These are phyloP conservation scores for Cutaneotrichosporon spelunceum DNA, from an alignment of 1,284 basidiomycete species.

Conservation along the genomic window DNA sequence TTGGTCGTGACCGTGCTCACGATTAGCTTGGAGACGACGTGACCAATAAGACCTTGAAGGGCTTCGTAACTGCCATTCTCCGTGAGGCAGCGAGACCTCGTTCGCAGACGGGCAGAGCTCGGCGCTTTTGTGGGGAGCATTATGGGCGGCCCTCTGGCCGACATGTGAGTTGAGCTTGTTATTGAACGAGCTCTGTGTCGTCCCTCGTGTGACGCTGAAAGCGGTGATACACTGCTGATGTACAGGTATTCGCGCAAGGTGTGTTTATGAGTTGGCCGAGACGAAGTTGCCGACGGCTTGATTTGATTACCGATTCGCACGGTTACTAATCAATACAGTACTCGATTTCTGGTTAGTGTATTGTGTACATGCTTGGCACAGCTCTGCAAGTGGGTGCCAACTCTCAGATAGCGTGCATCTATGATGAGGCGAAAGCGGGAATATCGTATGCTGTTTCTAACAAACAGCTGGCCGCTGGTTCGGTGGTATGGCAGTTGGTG, in stretches of 20 bases:
- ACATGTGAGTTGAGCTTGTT: slow-evolving; percentile 17
- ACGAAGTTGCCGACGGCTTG: not conserved
- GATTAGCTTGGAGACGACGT: slow-evolving; percentile 3
- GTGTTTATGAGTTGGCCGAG: not conserved
- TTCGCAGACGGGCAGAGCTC: slow-evolving; percentile 29
- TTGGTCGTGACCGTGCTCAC: not conserved
- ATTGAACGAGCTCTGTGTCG: not conserved
- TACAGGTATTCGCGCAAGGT: slow-evolving; percentile 38
- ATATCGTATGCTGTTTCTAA: not conserved
- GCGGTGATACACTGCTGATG: not conserved
- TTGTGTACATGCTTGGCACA: slow-evolving; percentile 47
- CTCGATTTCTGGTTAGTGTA: slow-evolving; percentile 47
- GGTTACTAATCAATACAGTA: slow-evolving; percentile 24
- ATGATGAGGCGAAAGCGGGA: slow-evolving; percentile 27
- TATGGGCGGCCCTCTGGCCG: slow-evolving; percentile 45
- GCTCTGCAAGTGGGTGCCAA: slow-evolving; percentile 44
- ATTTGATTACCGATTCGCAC: not conserved
- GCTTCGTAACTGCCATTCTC: slow-evolving; percentile 43
- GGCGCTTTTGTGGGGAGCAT: slow-evolving; percentile 45
- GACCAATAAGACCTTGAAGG: slow-evolving; percentile 18
- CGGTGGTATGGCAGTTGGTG: slow-evolving; percentile 49
- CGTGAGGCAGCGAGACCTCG: slow-evolving; percentile 14
- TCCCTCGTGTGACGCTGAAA: not conserved
- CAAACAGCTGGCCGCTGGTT: slow-evolving; percentile 39
- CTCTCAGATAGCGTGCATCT: slow-evolving; percentile 38